Conservation (phyloP, 495 filamentous ascomycete species). For the Hypoxylon fuscum region DNA sequence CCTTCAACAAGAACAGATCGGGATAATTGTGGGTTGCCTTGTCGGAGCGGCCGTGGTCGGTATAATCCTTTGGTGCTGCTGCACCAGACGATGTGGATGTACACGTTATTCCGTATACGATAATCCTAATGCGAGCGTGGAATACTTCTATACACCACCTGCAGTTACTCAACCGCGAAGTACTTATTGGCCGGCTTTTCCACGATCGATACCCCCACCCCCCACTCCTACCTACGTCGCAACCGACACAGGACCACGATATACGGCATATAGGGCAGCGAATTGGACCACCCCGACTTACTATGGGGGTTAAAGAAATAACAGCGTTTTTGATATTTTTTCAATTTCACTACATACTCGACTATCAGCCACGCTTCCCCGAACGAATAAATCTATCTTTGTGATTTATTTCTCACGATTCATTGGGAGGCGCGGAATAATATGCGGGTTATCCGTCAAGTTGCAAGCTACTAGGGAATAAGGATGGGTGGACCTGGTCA, state of each 20-base stretch:
- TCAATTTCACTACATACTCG: no score
- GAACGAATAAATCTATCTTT: no score
- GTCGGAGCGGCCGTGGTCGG: slow-evolving; percentile 36
- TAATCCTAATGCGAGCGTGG: neutral
- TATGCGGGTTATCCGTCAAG: no score
- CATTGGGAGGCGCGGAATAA: no score
- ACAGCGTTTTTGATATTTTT: no score
- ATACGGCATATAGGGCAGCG: slow-evolving; percentile 28
- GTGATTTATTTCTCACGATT: no score
- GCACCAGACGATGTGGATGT: slow-evolving; percentile 34
- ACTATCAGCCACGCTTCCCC: no score
- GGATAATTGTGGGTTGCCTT: slow-evolving; percentile 39
- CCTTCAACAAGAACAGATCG: slow-evolving; percentile 29
- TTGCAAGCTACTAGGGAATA: no score
- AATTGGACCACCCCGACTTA: slow-evolving; percentile 9
- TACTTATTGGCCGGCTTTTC: slow-evolving; percentile 33
- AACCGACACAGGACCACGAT: slow-evolving; percentile 8
- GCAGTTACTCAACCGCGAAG: slow-evolving; percentile 18
- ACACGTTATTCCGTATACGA: slow-evolving; percentile 26
- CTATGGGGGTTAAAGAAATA: slow-evolving; percentile 1
- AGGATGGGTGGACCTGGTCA: no score
- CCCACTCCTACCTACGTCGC: slow-evolving; percentile 28
- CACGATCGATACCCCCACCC: slow-evolving; percentile 38
- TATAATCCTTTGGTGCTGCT: slow-evolving; percentile 39
- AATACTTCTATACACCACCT: neutral